Evolutionary conservation across 441 rosid genomes (phyloP).

Genomic region (Cnidoscolus chayamansa): DNA sequence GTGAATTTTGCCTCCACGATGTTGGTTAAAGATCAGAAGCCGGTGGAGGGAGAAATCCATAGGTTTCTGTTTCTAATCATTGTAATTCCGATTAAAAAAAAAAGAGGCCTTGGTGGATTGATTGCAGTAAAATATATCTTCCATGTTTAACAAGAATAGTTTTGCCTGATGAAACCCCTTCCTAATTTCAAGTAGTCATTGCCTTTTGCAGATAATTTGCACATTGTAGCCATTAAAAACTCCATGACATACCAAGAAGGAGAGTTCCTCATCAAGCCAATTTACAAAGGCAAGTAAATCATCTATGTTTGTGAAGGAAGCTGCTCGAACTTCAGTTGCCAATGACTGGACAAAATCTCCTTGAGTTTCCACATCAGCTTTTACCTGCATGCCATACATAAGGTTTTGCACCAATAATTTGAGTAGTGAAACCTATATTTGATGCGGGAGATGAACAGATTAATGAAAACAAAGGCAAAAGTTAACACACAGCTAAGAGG

Average conservation of each 20-base stretch:
- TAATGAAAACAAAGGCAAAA: slow-evolving; percentile 17
- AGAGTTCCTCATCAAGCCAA: slow-evolving; percentile 98
- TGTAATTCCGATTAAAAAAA: not conserved
- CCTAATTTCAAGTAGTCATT: not conserved
- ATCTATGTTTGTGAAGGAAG: slow-evolving; percentile 64
- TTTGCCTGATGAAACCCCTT: slow-evolving; percentile 1
- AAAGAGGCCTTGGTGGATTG: not conserved
- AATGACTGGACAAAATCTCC: slow-evolving; percentile 94
- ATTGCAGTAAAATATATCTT: not conserved
- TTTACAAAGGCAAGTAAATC: slow-evolving; percentile 90
- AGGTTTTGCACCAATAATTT: slow-evolving; percentile 17
- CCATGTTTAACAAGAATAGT: slow-evolving; percentile 11
- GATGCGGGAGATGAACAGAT: slow-evolving; percentile 8
- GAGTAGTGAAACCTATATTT: slow-evolving; percentile 8
- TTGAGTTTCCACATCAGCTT: slow-evolving; percentile 98
- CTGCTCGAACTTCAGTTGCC: slow-evolving; percentile 83
- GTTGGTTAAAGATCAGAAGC: not conserved
- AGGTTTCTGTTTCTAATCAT: not conserved
- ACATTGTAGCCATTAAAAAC: slow-evolving; percentile 12
- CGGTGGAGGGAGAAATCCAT: not conserved
- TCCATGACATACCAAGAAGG: slow-evolving; percentile 70
- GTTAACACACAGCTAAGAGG: slow-evolving; percentile 73
- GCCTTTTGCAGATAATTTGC: slow-evolving; percentile 14
- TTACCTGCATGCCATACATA: slow-evolving; percentile 53
- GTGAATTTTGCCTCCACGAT: not conserved